phyloP scores from a whole-genome alignment of 2,329 filamentous ascomycete genomes.

The Verticillium dahliae region DNA sequence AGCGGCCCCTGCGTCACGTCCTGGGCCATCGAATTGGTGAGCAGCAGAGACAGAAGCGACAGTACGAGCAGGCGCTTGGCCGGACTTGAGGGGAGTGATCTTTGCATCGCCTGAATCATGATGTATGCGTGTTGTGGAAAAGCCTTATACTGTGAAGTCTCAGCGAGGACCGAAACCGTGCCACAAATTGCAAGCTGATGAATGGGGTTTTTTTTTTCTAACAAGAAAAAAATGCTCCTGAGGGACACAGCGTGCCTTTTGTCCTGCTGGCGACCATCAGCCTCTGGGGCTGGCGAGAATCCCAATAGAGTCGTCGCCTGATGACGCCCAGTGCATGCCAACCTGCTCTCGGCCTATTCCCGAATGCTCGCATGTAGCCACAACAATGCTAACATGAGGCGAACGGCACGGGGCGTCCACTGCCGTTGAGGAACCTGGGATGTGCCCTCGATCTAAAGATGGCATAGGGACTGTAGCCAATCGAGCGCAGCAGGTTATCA shows the following conservation, averaged over 20 bases:
- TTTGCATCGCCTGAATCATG: background rate
- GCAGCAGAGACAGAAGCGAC: background rate
- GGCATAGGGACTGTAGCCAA: background rate
- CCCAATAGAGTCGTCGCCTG: background rate
- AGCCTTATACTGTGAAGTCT: too few species aligned
- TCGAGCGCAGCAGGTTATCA: background rate
- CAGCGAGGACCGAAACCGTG: background rate
- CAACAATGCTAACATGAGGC: background rate
- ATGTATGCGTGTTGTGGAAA: too few species aligned
- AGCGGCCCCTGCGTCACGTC: conserved; percentile 9
- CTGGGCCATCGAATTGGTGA: background rate
- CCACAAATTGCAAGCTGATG: too few species aligned
- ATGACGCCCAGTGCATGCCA: background rate
- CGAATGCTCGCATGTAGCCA: background rate
- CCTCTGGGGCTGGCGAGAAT: background rate
- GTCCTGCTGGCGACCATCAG: background rate
- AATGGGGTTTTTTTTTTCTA: too few species aligned
- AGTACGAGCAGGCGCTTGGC: background rate
- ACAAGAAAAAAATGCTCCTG: background rate
- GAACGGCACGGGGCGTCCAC: background rate
- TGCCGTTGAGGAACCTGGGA: background rate
- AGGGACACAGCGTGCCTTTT: background rate
- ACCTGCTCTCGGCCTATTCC: background rate
- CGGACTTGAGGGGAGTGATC: background rate
- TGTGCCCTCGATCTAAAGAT: background rate